Conservation (phyloP, 768 basidiomycete species). For the Gymnopilus dilepis region DNA sequence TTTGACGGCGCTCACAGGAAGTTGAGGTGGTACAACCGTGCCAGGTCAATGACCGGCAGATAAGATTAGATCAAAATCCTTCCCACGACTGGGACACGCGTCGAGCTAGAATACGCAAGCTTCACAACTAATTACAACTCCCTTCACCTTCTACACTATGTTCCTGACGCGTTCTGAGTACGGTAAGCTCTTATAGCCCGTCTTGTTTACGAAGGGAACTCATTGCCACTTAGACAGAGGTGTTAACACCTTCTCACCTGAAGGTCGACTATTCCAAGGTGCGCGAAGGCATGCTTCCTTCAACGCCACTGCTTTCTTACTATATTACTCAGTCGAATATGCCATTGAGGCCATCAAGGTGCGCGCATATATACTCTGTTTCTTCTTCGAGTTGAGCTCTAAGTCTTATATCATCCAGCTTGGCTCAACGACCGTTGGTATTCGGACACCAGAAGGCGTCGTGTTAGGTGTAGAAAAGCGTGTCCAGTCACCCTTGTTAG, state of each 20-base stretch:
- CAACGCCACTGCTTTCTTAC: slow-evolving; percentile 23
- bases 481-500: slow-evolving; percentile 94
- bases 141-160: slow-evolving; percentile 53
- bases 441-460: slow-evolving; percentile 88
- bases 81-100: slow-evolving; percentile 56
- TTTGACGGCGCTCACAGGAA: background rate
- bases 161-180: slow-evolving; percentile 97
- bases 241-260: slow-evolving; percentile 99
- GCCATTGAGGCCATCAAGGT: slow-evolving; percentile 99
- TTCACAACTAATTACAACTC: slow-evolving; percentile 25
- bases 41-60: background rate
- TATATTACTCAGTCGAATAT: slow-evolving; percentile 82
- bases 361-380: background rate
- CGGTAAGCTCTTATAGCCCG: slow-evolving; percentile 48
- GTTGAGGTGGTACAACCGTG: too few relatives aligned
- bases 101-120: slow-evolving; percentile 43
- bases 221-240: slow-evolving; percentile 74
- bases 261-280: slow-evolving; percentile 99
- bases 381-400: too few relatives aligned
- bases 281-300: slow-evolving; percentile 22
- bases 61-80: slow-evolving; percentile 41
- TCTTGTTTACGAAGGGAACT: background rate
- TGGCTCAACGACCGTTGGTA: slow-evolving; percentile 96
- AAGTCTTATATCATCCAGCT: slow-evolving; percentile 60
- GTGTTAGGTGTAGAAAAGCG: slow-evolving; percentile 98